Conservation (phyloP, 306 rosid species). For the Echinosophora koreensis region DNA sequence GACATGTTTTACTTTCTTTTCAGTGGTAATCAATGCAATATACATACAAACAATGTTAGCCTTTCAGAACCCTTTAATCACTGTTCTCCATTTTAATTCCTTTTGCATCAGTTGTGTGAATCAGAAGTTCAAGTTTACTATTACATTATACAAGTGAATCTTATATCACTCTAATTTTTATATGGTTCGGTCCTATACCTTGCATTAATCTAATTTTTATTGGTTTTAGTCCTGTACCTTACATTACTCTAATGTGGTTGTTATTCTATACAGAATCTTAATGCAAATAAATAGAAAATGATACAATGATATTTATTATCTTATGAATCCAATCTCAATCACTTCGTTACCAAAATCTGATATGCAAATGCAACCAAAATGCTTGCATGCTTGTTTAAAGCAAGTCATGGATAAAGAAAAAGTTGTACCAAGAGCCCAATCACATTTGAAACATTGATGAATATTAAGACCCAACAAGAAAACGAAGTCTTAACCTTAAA, state of each 20-base stretch:
- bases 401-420: neutral
- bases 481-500: too few relatives aligned
- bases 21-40: neutral
- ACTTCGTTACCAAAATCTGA: neutral
- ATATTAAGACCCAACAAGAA: too few relatives aligned
- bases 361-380: too few relatives aligned
- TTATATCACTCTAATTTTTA: neutral
- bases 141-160: neutral
- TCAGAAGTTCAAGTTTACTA: too few relatives aligned
- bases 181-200: neutral
- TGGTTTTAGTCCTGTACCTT: neutral
- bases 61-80: neutral
- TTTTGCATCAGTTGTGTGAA: neutral
- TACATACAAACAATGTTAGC: neutral
- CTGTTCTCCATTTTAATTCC: neutral
- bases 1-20: constrained; percentile 38
- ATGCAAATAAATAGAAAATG: constrained; percentile 1
- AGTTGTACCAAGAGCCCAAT: neutral
- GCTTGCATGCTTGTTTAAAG: too few relatives aligned
- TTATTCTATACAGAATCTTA: neutral
- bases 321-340: neutral
- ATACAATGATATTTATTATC: neutral
- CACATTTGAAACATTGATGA: neutral
- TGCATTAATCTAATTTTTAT: neutral
- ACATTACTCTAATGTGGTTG: constrained; percentile 4